Conservation (phyloP, 208 protist species). For the Acanthamoeba royreba region DNA sequence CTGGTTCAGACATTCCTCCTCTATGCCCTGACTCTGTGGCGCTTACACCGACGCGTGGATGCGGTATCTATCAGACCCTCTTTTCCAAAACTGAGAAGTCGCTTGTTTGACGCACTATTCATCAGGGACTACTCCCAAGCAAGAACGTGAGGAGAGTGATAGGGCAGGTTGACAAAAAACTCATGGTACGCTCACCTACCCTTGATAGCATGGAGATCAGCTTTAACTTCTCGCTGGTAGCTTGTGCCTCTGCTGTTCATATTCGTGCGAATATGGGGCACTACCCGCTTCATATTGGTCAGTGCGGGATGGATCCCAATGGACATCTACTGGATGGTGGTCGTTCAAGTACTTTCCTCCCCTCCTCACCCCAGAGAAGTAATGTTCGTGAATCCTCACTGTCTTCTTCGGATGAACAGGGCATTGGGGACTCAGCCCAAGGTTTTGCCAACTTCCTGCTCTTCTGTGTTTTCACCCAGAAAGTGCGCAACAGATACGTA, state of each 20-base stretch:
- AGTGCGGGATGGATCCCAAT: background rate
- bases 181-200: background rate
- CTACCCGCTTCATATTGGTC: slow-evolving; percentile 27
- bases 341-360: background rate
- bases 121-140: background rate
- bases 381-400: background rate
- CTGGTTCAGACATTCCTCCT: background rate
- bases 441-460: slow-evolving; percentile 48
- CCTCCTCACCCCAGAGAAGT: background rate
- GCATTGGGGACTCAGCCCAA: slow-evolving; percentile 32
- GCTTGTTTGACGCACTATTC: too few relatives aligned
- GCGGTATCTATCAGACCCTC: background rate
- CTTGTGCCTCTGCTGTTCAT: slow-evolving; percentile 40
- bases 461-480: slow-evolving; percentile 38
- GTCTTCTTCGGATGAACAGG: background rate
- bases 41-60: background rate
- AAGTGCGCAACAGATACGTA: slow-evolving; percentile 14
- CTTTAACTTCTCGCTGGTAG: background rate
- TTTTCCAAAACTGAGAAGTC: background rate
- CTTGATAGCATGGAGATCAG: background rate
- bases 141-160: slow-evolving; percentile 10
- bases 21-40: background rate
- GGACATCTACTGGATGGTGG: slow-evolving; percentile 38
- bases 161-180: background rate
- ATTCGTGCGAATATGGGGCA: slow-evolving; percentile 49